Percentiles rank a stretch among this genome's conserved stretches.
phyloP scores from a whole-genome alignment of 2,329 filamentous ascomycete genomes.

The Fonsecaea multimorphosa region DNA sequence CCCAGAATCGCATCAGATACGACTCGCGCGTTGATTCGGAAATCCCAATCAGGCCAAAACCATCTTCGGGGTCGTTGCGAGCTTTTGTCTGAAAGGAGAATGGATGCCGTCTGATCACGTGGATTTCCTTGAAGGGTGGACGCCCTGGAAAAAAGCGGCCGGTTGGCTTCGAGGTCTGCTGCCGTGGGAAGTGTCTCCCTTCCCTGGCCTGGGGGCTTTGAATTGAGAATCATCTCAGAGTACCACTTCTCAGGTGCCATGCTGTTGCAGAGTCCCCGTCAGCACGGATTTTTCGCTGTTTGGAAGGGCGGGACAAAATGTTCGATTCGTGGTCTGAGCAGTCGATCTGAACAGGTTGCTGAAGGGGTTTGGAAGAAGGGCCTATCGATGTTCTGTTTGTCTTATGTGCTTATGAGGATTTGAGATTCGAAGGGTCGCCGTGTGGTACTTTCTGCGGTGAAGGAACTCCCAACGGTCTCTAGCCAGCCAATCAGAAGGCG shows the following conservation, averaged over 20 bases:
- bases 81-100: slow-evolving; percentile 27
- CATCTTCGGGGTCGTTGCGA: slow-evolving; percentile 12
- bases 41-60: slow-evolving; percentile 22
- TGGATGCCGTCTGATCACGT: not conserved
- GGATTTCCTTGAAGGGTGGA: slow-evolving; percentile 26
- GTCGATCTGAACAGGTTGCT: too few relatives aligned
- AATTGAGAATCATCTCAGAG: slow-evolving; percentile 6
- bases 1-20: slow-evolving; percentile 70
- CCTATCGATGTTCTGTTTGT: not conserved
- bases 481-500: slow-evolving; percentile 21
- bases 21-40: slow-evolving; percentile 28
- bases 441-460: not conserved
- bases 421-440: not conserved
- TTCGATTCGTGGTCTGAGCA: not conserved
- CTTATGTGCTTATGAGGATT: not conserved
- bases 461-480: not conserved
- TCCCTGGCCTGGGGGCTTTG: not conserved
- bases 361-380: not conserved
- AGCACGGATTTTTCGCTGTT: not conserved
- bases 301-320: not conserved
- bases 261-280: not conserved
- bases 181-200: slow-evolving; percentile 32
- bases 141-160: slow-evolving; percentile 29
- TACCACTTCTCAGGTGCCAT: slow-evolving; percentile 12
- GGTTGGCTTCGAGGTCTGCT: slow-evolving; percentile 32